phyloP scores from a whole-genome alignment of 495 filamentous ascomycete species.

The Chaetomidium leptoderma region DNA sequence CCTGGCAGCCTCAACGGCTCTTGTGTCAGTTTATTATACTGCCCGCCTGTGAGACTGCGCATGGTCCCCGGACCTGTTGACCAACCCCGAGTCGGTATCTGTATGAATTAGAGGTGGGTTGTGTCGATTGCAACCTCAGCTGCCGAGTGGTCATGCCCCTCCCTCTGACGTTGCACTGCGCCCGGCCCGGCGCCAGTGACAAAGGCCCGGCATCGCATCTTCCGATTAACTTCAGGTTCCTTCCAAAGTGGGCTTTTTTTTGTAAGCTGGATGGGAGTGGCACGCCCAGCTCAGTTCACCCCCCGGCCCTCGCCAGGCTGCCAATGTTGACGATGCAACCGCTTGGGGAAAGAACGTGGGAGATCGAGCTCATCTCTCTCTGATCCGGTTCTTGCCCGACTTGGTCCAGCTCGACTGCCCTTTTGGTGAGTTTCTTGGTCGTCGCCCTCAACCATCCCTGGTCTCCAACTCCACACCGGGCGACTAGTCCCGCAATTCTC shows the following conservation, averaged over 20 bases:
- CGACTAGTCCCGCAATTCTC: conserved; percentile 11
- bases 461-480: conserved; percentile 6
- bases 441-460: background rate
- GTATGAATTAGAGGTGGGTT: background rate
- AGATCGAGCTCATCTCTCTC: background rate
- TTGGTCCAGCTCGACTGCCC: background rate
- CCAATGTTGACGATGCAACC: background rate
- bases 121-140: background rate
- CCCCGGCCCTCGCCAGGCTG: conserved; percentile 2
- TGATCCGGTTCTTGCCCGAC: background rate
- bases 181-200: background rate
- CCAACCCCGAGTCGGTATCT: too few relatives aligned
- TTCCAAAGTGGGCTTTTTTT: background rate
- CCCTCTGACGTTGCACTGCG: background rate
- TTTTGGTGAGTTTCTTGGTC: background rate
- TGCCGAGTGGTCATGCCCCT: too few relatives aligned
- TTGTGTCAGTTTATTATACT: too few relatives aligned
- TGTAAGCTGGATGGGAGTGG: too few relatives aligned
- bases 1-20: too few relatives aligned
- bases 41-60: too few relatives aligned
- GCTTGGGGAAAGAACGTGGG: background rate
- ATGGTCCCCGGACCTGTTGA: too few relatives aligned
- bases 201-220: background rate
- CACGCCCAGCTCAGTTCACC: background rate
- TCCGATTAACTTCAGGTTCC: background rate